A percentile compares a stretch with the other conserved stretches of the same genome.
phyloP scores from a whole-genome alignment of 1,284 basidiomycete species.

The Papiliotrema terrestris region DNA sequence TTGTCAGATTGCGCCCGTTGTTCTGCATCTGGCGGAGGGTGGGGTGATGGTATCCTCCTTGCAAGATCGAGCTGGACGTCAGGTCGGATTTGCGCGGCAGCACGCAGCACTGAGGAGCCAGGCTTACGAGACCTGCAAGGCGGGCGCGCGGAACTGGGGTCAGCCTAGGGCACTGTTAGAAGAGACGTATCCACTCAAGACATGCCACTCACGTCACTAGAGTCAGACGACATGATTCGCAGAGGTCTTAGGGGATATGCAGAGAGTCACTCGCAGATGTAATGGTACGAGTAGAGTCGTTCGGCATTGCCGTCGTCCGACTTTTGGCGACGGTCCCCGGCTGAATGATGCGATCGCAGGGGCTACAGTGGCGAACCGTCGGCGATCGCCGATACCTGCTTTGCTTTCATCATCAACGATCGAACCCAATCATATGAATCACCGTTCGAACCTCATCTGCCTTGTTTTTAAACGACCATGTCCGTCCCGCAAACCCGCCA shows the following conservation, averaged over 20 bases:
- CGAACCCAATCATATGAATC: background rate
- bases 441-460: background rate
- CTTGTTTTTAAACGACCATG: background rate
- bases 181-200: too few species aligned
- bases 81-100: background rate
- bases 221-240: background rate
- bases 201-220: background rate
- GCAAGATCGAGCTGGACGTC: slow-evolving; percentile 65
- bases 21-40: slow-evolving; percentile 80
- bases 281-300: too few species aligned
- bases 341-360: background rate
- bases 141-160: slow-evolving; percentile 14
- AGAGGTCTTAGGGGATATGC: background rate
- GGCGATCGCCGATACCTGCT: too few species aligned
- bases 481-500: background rate
- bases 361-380: too few species aligned
- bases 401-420: background rate
- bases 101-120: background rate
- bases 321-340: background rate
- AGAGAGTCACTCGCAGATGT: too few species aligned
- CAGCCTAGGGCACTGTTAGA: too few species aligned
- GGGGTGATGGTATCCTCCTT: slow-evolving; percentile 89
- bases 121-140: slow-evolving; percentile 36
- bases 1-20: slow-evolving; percentile 64
- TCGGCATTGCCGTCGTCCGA: too few species aligned